Conservation (phyloP, 1,284 basidiomycete species). For the Ceratobasidium sp. region DNA sequence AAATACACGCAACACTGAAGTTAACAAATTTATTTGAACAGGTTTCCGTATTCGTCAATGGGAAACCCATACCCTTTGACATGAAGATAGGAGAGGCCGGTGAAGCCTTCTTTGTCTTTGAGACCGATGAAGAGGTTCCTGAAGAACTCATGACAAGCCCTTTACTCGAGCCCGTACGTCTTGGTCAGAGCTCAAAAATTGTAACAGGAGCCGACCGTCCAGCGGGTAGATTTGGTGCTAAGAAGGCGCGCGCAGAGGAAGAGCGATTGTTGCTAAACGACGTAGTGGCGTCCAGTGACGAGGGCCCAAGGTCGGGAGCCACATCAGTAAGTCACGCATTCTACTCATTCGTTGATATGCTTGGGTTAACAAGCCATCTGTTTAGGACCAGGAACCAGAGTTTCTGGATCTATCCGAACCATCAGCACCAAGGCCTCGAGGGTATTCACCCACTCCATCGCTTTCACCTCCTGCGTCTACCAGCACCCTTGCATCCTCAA, state of each 20-base stretch:
- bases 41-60: constrained; percentile 88
- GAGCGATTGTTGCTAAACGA: constrained; percentile 29
- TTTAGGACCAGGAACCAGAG: constrained; percentile 64
- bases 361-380: background rate
- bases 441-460: constrained; percentile 43
- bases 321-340: constrained; percentile 16
- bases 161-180: constrained; percentile 63
- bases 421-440: constrained; percentile 39
- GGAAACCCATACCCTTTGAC: constrained; percentile 83
- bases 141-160: constrained; percentile 95
- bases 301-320: constrained; percentile 25
- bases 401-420: constrained; percentile 66
- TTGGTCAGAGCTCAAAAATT: constrained; percentile 28
- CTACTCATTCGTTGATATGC: background rate
- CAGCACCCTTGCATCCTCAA: constrained; percentile 33
- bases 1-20: background rate
- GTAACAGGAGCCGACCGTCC: constrained; percentile 19
- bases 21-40: constrained; percentile 51
- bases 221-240: constrained; percentile 61
- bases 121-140: constrained; percentile 94
- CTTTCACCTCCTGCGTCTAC: constrained; percentile 41
- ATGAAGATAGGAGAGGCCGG: constrained; percentile 99
- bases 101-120: constrained; percentile 98
- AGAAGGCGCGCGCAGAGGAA: constrained; percentile 50
- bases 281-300: constrained; percentile 30